Conservation (phyloP, 108 stramenopile species). For the Bacterosira constricta region DNA sequence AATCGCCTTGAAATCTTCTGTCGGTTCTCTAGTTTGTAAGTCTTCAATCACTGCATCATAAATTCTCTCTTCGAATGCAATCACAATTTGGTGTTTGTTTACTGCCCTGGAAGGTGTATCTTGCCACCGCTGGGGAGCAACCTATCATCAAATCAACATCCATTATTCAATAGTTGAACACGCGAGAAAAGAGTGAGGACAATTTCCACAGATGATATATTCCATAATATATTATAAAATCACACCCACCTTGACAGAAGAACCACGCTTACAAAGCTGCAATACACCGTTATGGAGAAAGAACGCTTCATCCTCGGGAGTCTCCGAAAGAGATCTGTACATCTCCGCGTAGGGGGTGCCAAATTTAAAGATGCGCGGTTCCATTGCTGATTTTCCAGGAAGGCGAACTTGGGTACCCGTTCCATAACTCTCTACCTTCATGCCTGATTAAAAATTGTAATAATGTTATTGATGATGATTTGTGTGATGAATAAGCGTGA, state of each 20-base stretch:
- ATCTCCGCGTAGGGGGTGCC: slow-evolving; percentile 90
- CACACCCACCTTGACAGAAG: slow-evolving; percentile 72
- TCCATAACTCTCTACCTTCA: slow-evolving; percentile 86
- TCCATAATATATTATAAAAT: slow-evolving; percentile 5
- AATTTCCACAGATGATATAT: not conserved
- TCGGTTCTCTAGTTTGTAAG: slow-evolving; percentile 89
- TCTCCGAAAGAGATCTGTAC: slow-evolving; percentile 76
- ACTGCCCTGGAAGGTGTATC: slow-evolving; percentile 67
- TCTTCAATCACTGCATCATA: slow-evolving; percentile 93
- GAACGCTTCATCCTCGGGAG: slow-evolving; percentile 84
- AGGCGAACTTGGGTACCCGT: slow-evolving; percentile 90
- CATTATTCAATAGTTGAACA: too few species aligned
- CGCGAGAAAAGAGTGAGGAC: too few species aligned
- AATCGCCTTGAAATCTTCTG: slow-evolving; percentile 86
- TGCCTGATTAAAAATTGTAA: too few species aligned
- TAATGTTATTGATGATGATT: not conserved
- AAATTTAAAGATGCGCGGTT: slow-evolving; percentile 89
- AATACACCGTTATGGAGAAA: slow-evolving; percentile 86
- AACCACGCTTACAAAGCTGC: slow-evolving; percentile 86
- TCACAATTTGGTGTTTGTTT: slow-evolving; percentile 82
- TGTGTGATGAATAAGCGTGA: too few species aligned
- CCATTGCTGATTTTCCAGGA: slow-evolving; percentile 70
- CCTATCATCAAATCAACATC: slow-evolving; percentile 19
- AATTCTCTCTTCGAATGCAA: slow-evolving; percentile 92
- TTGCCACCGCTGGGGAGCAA: slow-evolving; percentile 91